Percentiles rank a stretch among this genome's conserved stretches.
Conservation (phyloP, 257 asterid genomes). For the Scutellaria barbata region DNA sequence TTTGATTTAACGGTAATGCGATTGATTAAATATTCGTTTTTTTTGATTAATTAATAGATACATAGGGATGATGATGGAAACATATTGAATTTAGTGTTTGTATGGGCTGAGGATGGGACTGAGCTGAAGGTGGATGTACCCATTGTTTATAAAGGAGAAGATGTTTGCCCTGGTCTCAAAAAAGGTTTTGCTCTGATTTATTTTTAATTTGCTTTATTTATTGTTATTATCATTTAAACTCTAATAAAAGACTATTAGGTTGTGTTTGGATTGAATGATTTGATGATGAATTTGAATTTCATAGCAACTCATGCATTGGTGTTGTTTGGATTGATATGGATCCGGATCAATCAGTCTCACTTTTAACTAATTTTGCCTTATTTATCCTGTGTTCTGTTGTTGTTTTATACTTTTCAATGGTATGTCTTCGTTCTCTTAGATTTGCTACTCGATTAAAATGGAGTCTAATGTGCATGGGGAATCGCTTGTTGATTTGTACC, state of each 20-base stretch:
- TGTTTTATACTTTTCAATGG: too few relatives aligned
- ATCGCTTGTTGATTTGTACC: too few relatives aligned
- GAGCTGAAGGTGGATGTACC: constrained; percentile 82
- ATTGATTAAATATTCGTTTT: neutral
- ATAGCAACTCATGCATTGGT: too few relatives aligned
- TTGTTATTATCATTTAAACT: too few relatives aligned
- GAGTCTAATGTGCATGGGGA: too few relatives aligned
- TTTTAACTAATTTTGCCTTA: neutral
- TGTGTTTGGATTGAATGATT: too few relatives aligned
- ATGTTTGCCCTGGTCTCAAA: constrained; percentile 82
- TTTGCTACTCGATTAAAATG: too few relatives aligned
- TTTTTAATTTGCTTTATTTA: neutral
- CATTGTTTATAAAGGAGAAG: constrained; percentile 78
- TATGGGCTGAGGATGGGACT: constrained; percentile 95
- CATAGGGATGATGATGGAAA: constrained; percentile 79
- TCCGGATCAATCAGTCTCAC: too few relatives aligned
- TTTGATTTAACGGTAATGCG: constrained; percentile 2
- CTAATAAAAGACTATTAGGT: neutral
- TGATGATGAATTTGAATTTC: too few relatives aligned
- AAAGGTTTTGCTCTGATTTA: constrained; percentile 64
- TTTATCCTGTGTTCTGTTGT: neutral
- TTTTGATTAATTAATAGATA: constrained; percentile 49
- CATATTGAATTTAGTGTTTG: constrained; percentile 84
- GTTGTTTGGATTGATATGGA: too few relatives aligned
- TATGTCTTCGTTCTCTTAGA: too few relatives aligned